phyloP scores from a whole-genome alignment of 2,329 filamentous ascomycete genomes.

The Pestalotiopsis sp. region DNA sequence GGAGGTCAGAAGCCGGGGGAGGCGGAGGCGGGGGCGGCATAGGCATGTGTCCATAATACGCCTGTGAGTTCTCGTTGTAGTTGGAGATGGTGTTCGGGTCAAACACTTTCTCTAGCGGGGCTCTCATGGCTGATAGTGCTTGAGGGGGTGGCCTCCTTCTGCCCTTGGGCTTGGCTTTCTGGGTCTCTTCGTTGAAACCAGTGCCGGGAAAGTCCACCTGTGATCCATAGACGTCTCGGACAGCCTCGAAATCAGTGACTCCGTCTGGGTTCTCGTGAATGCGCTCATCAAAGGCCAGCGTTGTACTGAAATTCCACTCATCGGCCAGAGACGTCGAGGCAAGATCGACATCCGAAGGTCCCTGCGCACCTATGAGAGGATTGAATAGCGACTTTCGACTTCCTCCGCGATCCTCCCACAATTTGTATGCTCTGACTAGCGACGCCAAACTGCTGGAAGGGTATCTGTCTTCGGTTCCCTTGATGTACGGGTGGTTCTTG shows the following conservation, averaged over 20 bases:
- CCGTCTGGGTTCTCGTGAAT: constrained; percentile 54
- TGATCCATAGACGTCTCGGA: constrained; percentile 63
- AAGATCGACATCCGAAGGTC: constrained; percentile 42
- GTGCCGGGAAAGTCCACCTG: constrained; percentile 53
- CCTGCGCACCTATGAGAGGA: constrained; percentile 60
- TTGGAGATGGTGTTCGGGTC: constrained; percentile 67
- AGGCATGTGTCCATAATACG: constrained; percentile 57
- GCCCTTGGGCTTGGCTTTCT: constrained; percentile 54
- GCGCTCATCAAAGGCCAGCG: constrained; percentile 63
- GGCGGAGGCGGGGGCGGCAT: constrained; percentile 26
- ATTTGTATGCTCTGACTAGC: constrained; percentile 71
- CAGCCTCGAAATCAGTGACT: constrained; percentile 48
- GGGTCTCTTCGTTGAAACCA: constrained; percentile 50
- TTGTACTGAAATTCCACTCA: constrained; percentile 71
- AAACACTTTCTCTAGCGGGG: constrained; percentile 66
- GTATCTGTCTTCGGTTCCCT: constrained; percentile 62
- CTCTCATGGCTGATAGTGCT: constrained; percentile 58
- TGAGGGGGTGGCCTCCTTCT: constrained; percentile 60
- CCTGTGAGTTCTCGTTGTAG: constrained; percentile 65
- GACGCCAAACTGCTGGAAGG: constrained; percentile 66
- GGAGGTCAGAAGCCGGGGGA: constrained; percentile 53
- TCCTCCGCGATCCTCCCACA: constrained; percentile 77
- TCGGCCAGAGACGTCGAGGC: constrained; percentile 53
- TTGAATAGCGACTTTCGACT: constrained; percentile 66
- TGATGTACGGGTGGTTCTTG: constrained; percentile 70